Evolutionary conservation across 257 asterid genomes (phyloP), one percentile per base, ranked within the genome.

Genomic region (Nemophila menziesii): DNA sequence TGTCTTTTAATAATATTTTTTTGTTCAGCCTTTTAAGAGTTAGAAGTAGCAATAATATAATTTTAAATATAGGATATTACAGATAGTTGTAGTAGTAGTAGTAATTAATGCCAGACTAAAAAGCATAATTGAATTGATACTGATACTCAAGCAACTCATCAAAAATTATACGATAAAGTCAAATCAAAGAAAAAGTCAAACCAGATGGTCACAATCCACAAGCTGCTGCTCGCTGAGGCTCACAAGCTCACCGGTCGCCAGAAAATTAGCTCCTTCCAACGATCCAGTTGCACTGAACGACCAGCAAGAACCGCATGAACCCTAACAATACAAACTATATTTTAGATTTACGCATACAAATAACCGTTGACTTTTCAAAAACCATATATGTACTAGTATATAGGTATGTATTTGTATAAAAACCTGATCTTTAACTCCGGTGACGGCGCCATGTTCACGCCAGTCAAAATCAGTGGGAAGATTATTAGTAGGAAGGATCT

Each of bases 141-240:
- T n/a, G n/a, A n/a, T n/a, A n/a, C n/a, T n/a, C n/a, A n/a, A n/a
- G n/a, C n/a, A n/a, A n/a, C n/a, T n/a, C n/a, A n/a, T n/a, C n/a
- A n/a, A n/a, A n/a, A n/a, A n/a, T n/a, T 15, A 46, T 12, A 46
- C 4, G 5, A 15, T 8, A 53, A 53, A 50, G 52, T 33, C 39
- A 39, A 57, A 37, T 22, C 8, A 39, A 33, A 24, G 36, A 55
- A 40, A 45, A 39, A 58, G 4, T 29, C 74, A 43, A 49, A 89
- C 97, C 95, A 78, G 86, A 23, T 89, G 93, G 67, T 89, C 97
- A 51, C 95, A 89, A 52, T 89, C 97, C 60, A 89, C 92, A 48
- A 84, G 97, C 77, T 89, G 97, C 71, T 89, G 97, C 69, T 89
- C 94, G 34, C 95, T 89, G 65, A 89, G 92, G 67, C 93, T 89